phyloP scores from a whole-genome alignment of 495 filamentous ascomycete genomes.

The Endocarpon pusillum region DNA sequence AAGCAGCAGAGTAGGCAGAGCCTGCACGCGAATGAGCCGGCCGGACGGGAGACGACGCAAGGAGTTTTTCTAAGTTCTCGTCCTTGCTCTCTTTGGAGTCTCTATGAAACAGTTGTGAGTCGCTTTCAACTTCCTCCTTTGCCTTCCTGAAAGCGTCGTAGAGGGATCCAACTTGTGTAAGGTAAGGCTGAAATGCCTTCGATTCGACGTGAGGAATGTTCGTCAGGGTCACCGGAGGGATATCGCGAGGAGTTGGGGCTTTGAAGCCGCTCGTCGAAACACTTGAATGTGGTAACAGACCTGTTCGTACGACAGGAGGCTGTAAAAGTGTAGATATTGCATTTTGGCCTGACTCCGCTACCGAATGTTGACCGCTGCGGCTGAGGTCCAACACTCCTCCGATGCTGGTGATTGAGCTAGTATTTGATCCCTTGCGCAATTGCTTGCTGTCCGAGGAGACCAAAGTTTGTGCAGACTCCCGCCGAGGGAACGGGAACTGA shows the following conservation, averaged over 20 bases:
- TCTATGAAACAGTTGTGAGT: constrained; percentile 16
- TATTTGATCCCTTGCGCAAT: constrained; percentile 59
- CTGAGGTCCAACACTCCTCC: constrained; percentile 55
- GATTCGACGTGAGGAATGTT: constrained; percentile 73
- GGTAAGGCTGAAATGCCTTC: constrained; percentile 64
- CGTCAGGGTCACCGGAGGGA: constrained; percentile 82
- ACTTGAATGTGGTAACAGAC: constrained; percentile 56
- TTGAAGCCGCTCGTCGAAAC: constrained; percentile 52
- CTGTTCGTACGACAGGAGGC: constrained; percentile 76
- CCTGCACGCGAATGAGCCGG: neutral
- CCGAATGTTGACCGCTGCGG: constrained; percentile 36
- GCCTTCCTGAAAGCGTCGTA: constrained; percentile 71
- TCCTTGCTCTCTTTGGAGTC: constrained; percentile 8
- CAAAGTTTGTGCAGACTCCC: constrained; percentile 29
- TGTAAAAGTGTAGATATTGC: constrained; percentile 90
- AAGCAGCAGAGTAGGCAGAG: constrained; percentile 21
- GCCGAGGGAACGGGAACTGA: constrained; percentile 40
- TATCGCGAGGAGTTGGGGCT: constrained; percentile 78
- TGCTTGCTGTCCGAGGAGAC: too few species aligned
- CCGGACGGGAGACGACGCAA: neutral
- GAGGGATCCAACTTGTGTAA: constrained; percentile 61
- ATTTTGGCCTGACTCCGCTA: constrained; percentile 68
- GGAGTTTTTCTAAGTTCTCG: neutral
- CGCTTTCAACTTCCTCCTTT: constrained; percentile 48
- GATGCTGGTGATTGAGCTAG: constrained; percentile 73